Evolutionary conservation across 345 rosid genomes (phyloP), one percentile per base, ranked within the genome.

Genomic region (Euphorbia lathyris): DNA sequence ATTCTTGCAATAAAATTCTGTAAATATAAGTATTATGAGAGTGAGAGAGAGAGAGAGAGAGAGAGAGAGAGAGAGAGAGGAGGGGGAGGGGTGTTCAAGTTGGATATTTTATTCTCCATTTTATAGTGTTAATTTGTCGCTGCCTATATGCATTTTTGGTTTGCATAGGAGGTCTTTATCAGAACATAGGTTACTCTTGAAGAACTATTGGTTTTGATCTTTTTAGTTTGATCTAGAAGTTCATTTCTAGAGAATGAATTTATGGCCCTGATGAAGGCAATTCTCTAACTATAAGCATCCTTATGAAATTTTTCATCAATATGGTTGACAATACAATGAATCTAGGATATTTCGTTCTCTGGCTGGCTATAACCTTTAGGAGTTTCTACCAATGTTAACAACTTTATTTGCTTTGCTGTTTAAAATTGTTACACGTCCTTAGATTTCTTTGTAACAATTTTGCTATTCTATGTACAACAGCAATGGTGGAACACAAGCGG

Each of bases 401-500:
- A 70, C 51, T 30, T 34, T n/a, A 34, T 34, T 34, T 34, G 38
- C 3, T 34, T 34, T 34, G 20, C 57, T 14, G 36, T 30, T 43
- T 58, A 29, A 25, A 48, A 27, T 45, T 59, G 61, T 25, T 63
- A 22, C 16, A 7, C 38, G 51, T 42, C 50, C 38, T 66, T 3
- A 47, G 0, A 26, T 12, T 16, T 22, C 45, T 52, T 58, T 9
- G 32, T 80, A 68, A 74, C 53, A 20, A 20, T 25, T 73, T 45
- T 29, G 7, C 2, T 72, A 17, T 64, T 61, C 17, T 63, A 70
- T 61, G 40, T 79, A 63, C 62, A 73, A 66, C 77, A 79, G 80
- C 75, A 43, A 58, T 78, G 74, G 63, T 68, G 38, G 98, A 81
- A 72, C 91, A 80, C 64, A 85, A 83, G 78, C 89, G 74, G 50